A percentile compares a stretch with the other conserved stretches of the same genome.
Evolutionary conservation across 495 filamentous ascomycete species (phyloP).

Genomic region (Extremus antarcticus): DNA sequence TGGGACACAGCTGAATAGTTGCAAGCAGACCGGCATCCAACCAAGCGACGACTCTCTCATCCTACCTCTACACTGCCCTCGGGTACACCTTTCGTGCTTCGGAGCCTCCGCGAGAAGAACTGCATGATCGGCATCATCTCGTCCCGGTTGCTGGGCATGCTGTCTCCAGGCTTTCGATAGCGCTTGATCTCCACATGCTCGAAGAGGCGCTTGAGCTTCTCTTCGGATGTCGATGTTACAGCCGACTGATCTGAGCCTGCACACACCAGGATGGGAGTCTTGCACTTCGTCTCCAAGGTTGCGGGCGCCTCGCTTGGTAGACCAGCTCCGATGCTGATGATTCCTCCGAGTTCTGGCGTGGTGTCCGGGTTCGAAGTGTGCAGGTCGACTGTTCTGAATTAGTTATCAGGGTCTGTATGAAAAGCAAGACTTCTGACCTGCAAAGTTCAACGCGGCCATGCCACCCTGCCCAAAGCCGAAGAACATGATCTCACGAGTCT

Average conservation of each 20-base stretch:
- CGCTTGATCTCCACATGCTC: constrained; percentile 58
- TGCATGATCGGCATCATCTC: constrained; percentile 91
- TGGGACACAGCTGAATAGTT: too few species aligned
- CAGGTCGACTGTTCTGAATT: background rate
- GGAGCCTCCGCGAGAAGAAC: constrained; percentile 72
- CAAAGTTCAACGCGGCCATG: constrained; percentile 57
- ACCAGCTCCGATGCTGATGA: constrained; percentile 66
- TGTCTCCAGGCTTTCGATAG: constrained; percentile 66
- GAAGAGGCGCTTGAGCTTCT: constrained; percentile 55
- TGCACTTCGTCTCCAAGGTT: constrained; percentile 41
- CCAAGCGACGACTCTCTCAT: too few species aligned
- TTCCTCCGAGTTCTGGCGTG: constrained; percentile 40
- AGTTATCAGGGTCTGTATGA: constrained; percentile 2
- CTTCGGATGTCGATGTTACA: constrained; percentile 53
- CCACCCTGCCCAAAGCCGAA: constrained; percentile 86
- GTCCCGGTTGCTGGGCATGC: constrained; percentile 70
- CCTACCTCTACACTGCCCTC: constrained; percentile 48
- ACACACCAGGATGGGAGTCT: constrained; percentile 64
- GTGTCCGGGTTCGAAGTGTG: background rate
- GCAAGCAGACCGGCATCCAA: too few species aligned
- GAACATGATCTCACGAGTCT: constrained; percentile 55
- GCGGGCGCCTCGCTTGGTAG: constrained; percentile 39
- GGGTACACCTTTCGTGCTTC: constrained; percentile 51
- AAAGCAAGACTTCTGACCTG: constrained; percentile 9
- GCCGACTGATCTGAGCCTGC: constrained; percentile 51